Base-by-base conservation (phyloP, 805 yeast genomes). In the Barnettozyma californica region DNA sequence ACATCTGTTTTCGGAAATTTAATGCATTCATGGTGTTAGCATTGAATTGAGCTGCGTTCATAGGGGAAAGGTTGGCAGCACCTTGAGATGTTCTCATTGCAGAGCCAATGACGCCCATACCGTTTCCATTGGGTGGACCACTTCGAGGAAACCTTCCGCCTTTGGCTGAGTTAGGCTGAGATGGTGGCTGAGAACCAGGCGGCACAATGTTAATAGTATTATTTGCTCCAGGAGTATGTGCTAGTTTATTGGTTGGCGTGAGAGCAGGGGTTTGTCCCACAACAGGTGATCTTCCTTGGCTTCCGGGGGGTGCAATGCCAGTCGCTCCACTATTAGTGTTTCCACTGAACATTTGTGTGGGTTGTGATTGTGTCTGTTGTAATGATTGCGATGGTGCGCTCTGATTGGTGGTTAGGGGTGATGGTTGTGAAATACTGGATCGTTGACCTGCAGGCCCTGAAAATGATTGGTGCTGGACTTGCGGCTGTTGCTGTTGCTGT, bases 1-100 rank as follows among this genome's bases (percentile, higher is more conserved):
- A 71, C 25, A 74, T 65, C 41, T 68, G 67, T 50, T 68, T 69
- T 48, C 75, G 64, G 36, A 60, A 66, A 26, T 64, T 60, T 31
- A 61, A 44, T 40, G 47, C 48, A 52, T 49, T 57, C 44, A 48
- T 44, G 9, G 53, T 42, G 46, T 48, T 44, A 9, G 49, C 13
- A 34, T 45, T 48, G 25, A 44, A 18, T 20, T 40, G 42, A 4
- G 23, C 10, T 31, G 42, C 38, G 26, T 40, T 45, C n/a, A 37
- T 21, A 3, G 39, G 40, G 9, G 35, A 18, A 14, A 41, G 5
- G 7, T 29, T 16, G 11, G 27, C 39, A n/a, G 35, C 14, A 19
- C 38, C 20, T 25, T 45, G 23, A 5, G 33, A 29, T 13, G 33
- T 5, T 29, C 33, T 29, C 33, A 29, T 29, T 29, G 33, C 14